phyloP scores from a whole-genome alignment of 768 basidiomycete species.

The Collybia mongolica region DNA sequence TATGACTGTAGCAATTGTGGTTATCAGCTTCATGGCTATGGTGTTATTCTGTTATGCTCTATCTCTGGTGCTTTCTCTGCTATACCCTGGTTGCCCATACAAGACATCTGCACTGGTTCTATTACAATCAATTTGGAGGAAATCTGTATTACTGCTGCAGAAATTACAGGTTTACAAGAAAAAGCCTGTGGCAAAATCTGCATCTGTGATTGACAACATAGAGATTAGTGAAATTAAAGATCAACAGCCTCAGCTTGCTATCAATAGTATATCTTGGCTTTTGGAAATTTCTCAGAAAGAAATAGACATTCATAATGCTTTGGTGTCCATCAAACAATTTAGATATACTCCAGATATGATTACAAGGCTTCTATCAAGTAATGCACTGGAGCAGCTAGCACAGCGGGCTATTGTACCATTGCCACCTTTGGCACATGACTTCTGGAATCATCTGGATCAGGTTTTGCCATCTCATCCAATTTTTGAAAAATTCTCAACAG shows the following conservation, averaged over 20 bases:
- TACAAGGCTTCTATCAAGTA: constrained; percentile 5
- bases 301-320: constrained; percentile 7
- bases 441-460: constrained; percentile 10
- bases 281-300: constrained; percentile 9
- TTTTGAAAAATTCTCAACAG: neutral
- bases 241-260: constrained; percentile 5
- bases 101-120: constrained; percentile 12
- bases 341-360: constrained; percentile 8
- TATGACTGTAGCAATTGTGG: constrained; percentile 6
- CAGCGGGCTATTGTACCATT: constrained; percentile 10
- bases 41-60: constrained; percentile 9
- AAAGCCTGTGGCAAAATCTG: neutral
- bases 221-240: constrained; percentile 9
- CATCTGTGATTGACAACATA: neutral
- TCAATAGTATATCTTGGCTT: constrained; percentile 8
- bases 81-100: constrained; percentile 15
- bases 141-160: neutral
- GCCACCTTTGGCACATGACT: constrained; percentile 9
- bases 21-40: constrained; percentile 6
- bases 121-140: constrained; percentile 1
- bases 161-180: neutral
- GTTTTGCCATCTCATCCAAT: constrained; percentile 4
- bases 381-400: constrained; percentile 10
- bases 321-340: constrained; percentile 9
- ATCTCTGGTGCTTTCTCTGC: constrained; percentile 9